phyloP scores from a whole-genome alignment of 202 grass and related monocot genomes.

The Brachypodium distachyon region DNA sequence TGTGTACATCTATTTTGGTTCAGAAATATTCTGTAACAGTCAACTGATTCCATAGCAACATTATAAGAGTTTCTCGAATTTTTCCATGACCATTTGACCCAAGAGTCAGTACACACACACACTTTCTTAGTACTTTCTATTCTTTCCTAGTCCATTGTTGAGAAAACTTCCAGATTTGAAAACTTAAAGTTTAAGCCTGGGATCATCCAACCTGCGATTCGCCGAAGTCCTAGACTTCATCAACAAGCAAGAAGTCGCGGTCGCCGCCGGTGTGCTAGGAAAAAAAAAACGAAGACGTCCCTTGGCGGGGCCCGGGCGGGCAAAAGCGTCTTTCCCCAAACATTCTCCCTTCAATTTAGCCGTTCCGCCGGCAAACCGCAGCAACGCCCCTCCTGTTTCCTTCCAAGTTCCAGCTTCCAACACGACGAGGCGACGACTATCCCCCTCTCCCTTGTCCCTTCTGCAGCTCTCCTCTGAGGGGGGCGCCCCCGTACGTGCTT shows the following conservation, averaged over 20 bases:
- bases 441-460: not conserved
- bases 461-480: not conserved
- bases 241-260: not conserved
- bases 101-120: too few relatives aligned
- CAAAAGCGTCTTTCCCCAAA: not conserved
- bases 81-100: not conserved
- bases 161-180: not conserved
- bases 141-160: too few relatives aligned
- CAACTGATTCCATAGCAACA: not conserved
- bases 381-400: not conserved
- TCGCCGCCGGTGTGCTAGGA: not conserved
- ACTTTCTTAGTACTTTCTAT: too few relatives aligned
- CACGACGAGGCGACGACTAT: not conserved
- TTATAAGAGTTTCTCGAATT: not conserved
- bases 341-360: constrained; percentile 24
- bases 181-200: not conserved
- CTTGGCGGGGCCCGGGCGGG: too few relatives aligned
- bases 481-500: not conserved
- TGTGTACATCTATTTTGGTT: too few relatives aligned
- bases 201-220: not conserved
- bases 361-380: not conserved
- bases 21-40: too few relatives aligned
- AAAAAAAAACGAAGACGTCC: not conserved
- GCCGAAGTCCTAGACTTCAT: not conserved
- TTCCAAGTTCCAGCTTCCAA: not conserved